Base-by-base conservation (phyloP, 2,329 filamentous ascomycete genomes). In the Trichoderma endophyticum region DNA sequence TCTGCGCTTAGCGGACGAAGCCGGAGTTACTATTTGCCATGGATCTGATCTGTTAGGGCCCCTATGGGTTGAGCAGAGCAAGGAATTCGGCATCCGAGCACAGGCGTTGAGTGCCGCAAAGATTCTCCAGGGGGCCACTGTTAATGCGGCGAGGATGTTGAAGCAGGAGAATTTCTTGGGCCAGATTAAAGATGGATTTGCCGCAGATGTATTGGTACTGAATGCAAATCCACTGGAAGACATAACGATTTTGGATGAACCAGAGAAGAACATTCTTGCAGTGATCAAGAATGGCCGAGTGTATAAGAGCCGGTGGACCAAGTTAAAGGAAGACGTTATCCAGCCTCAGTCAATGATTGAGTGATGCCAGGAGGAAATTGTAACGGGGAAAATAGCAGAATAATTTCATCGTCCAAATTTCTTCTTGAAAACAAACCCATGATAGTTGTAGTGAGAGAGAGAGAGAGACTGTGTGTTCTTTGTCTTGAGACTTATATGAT, bases 21-120 rank as follows among this genome's bases (percentile, higher is more conserved):
- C 85, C 0, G 87, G 87, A 0, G 86, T 89, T 1, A 85, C 81
- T 0, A 85, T 90, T 54, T 89, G 86, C 76, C 88, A 84, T 73
- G 88, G 88, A 0, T 85, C 85, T 0, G 80, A 81, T 54, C 75
- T 81, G 4, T 76, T 81, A 2, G 79, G 80, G 0, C 79, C 79
- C 3, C 68, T 81, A 32, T 75, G 77, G 30, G 74, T 74, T 3
- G 77, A 78, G 71, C 80, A 81, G 74, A 78, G 76, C 43, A 76
- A 76, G 30, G 80, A 81, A 75, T 82, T 81, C 71, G 75, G 75
- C 0, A 75, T 82, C 9, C 75, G 80, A 6, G 70, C 73, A 11
- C 71, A 73, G 56, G 77, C 74, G 0, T 70, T 81, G 15, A 73
- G 74, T 51, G 73, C 67, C n/a, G 62, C 43, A 18, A 74, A 74